Percentiles rank a stretch among this genome's conserved stretches.
phyloP scores from a whole-genome alignment of 192 early-diverging fungal genomes.

The Backusella tarrabulga region DNA sequence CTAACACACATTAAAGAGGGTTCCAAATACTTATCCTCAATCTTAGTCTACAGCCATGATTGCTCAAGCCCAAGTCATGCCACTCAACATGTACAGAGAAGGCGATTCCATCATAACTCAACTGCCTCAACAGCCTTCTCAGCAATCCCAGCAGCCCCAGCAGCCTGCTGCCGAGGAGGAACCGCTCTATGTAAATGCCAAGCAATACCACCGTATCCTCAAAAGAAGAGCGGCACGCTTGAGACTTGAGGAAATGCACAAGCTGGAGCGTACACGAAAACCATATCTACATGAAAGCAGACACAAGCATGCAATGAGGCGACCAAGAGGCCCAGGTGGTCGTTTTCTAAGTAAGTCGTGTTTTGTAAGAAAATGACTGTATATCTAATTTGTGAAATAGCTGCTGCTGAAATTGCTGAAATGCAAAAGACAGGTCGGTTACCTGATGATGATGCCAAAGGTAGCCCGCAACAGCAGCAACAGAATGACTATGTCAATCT shows the following conservation, averaged over 20 bases:
- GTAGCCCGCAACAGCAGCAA: neutral
- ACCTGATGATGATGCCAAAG: neutral
- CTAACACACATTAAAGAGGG: too few relatives aligned
- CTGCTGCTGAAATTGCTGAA: slow-evolving; percentile 72
- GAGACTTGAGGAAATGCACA: slow-evolving; percentile 78
- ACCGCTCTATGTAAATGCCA: slow-evolving; percentile 96
- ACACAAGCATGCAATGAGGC: slow-evolving; percentile 96
- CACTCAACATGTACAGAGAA: slow-evolving; percentile 10
- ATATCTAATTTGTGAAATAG: neutral
- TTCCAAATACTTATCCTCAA: neutral
- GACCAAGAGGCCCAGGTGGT: slow-evolving; percentile 96
- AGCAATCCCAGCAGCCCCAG: neutral
- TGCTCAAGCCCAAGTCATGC: slow-evolving; percentile 4
- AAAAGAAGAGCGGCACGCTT: slow-evolving; percentile 90
- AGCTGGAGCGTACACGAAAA: slow-evolving; percentile 71
- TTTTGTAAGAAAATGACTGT: neutral
- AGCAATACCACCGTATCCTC: slow-evolving; percentile 97
- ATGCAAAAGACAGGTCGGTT: slow-evolving; percentile 41
- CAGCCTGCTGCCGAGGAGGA: slow-evolving; percentile 51
- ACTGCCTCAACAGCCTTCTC: neutral
- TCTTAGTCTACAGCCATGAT: slow-evolving; percentile 4
- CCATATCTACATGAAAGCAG: slow-evolving; percentile 98
- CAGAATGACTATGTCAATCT: slow-evolving; percentile 10
- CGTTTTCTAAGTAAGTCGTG: slow-evolving; percentile 71
- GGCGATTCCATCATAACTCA: neutral